phyloP scores from a whole-genome alignment of 1,139 yeast genomes.

The Hyphopichia burtonii region DNA sequence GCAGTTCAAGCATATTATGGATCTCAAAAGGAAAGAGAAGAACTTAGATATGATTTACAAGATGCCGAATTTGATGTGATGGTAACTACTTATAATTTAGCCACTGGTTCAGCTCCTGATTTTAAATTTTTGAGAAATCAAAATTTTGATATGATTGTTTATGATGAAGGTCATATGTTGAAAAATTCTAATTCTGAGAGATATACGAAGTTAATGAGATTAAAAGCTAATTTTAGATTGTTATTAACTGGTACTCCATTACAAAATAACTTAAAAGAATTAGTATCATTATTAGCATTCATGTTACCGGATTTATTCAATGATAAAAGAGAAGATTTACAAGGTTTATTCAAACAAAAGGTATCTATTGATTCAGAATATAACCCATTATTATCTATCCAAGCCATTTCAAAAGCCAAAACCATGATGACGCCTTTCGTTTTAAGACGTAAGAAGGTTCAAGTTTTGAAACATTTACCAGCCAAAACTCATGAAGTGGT shows the following conservation, averaged over 20 bases:
- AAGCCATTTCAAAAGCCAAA: slow-evolving; percentile 89
- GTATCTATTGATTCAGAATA: slow-evolving; percentile 64
- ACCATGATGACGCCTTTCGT: slow-evolving; percentile 99
- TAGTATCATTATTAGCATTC: slow-evolving; percentile 85
- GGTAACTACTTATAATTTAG: slow-evolving; percentile 90
- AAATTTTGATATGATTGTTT: slow-evolving; percentile 82
- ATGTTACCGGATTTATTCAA: slow-evolving; percentile 82
- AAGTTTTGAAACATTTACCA: slow-evolving; percentile 87
- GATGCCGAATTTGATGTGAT: slow-evolving; percentile 78
- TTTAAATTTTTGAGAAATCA: slow-evolving; percentile 71
- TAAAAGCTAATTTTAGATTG: slow-evolving; percentile 77
- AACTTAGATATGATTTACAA: slow-evolving; percentile 68
- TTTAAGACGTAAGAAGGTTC: slow-evolving; percentile 85
- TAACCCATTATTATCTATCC: slow-evolving; percentile 83
- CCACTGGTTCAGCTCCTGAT: slow-evolving; percentile 84
- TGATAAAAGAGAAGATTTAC: slow-evolving; percentile 79
- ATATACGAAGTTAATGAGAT: slow-evolving; percentile 78
- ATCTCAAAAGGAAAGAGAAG: slow-evolving; percentile 78
- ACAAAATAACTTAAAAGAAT: slow-evolving; percentile 86
- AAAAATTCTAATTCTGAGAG: slow-evolving; percentile 89
- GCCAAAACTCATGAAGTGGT: slow-evolving; percentile 63
- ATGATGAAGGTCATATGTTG: slow-evolving; percentile 96
- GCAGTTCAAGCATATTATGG: slow-evolving; percentile 94
- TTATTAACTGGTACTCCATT: slow-evolving; percentile 95
- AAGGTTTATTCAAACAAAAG: slow-evolving; percentile 79